Evolutionary conservation across 2,329 filamentous ascomycete genomes (phyloP).

Genomic region (Pezicula neosporulosa): DNA sequence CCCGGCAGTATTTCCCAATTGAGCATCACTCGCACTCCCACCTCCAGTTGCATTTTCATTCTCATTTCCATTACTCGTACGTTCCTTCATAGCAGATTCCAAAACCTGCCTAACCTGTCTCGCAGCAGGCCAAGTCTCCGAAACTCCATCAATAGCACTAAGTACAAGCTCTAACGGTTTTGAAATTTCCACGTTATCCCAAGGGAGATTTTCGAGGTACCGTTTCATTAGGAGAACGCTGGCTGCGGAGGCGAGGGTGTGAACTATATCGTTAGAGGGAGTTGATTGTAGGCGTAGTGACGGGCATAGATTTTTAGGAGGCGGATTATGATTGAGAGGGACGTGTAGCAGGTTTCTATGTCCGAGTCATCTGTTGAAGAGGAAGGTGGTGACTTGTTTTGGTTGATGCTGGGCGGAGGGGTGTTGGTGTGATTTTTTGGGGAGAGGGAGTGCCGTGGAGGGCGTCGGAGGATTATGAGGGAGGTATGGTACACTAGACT

Average conservation of each 20-base stretch:
- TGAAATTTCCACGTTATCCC: conserved; percentile 43
- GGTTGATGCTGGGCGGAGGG: too few species aligned
- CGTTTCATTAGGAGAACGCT: conserved; percentile 44
- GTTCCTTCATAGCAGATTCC: conserved; percentile 11
- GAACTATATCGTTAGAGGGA: conserved; percentile 46
- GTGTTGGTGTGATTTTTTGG: conserved; percentile 21
- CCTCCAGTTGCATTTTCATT: too few species aligned
- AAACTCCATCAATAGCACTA: conserved; percentile 48
- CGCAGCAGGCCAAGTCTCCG: conserved; percentile 45
- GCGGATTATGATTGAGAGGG: conserved; percentile 40
- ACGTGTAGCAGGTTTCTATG: conserved; percentile 47
- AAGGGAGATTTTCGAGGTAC: conserved; percentile 33
- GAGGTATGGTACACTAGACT: conserved; percentile 45
- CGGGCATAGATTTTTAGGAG: conserved; percentile 41
- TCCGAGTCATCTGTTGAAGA: conserved; percentile 19
- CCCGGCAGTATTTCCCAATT: not conserved
- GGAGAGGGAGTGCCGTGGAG: conserved; percentile 40
- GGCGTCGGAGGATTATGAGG: conserved; percentile 49
- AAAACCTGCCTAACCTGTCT: conserved; percentile 37
- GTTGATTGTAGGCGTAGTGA: conserved; percentile 38
- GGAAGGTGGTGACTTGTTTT: too few species aligned
- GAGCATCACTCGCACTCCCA: not conserved
- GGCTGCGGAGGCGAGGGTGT: conserved; percentile 44
- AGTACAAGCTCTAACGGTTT: conserved; percentile 44
- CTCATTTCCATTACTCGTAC: too few species aligned